A percentile compares a stretch with the other conserved stretches of the same genome.
Evolutionary conservation across 2,329 filamentous ascomycete species (phyloP).

Genomic region (Madurella fahalii): DNA sequence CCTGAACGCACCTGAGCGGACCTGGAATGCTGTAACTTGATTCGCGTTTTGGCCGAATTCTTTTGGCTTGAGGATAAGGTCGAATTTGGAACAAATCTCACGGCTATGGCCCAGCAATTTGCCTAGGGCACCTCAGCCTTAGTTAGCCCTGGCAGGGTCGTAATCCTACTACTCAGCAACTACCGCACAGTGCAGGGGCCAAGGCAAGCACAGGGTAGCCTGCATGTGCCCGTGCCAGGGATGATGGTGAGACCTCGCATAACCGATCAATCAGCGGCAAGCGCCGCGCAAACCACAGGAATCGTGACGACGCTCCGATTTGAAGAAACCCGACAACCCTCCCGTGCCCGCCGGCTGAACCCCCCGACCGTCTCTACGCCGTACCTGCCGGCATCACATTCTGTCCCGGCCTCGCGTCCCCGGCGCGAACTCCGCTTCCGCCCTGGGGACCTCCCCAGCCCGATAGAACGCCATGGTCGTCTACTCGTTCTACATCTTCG

Average conservation of each 20-base stretch:
- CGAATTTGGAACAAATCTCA: too few relatives aligned
- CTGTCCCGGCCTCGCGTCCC: constrained; percentile 3
- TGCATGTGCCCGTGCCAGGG: background rate
- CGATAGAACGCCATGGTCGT: constrained; percentile 65
- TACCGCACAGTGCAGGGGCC: background rate
- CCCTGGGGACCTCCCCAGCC: constrained; percentile 5
- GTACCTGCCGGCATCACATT: background rate
- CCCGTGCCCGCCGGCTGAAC: background rate
- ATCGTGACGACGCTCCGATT: constrained; percentile 8
- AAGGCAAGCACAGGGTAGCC: background rate
- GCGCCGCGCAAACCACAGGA: background rate
- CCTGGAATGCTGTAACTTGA: too few relatives aligned
- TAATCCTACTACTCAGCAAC: background rate
- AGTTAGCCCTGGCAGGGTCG: background rate
- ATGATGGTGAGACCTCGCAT: constrained; percentile 6
- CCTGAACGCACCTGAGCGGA: too few relatives aligned
- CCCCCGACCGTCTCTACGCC: background rate
- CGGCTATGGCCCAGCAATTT: background rate
- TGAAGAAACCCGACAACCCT: constrained; percentile 11
- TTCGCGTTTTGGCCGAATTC: too few relatives aligned
- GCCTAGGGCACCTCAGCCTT: too few relatives aligned
- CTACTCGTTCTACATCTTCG: constrained; percentile 98
- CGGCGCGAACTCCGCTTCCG: constrained; percentile 11
- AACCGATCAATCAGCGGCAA: constrained; percentile 10
- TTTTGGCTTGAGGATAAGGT: too few relatives aligned